Base-by-base conservation (phyloP, 805 yeast species). In the Candida michaelii region DNA sequence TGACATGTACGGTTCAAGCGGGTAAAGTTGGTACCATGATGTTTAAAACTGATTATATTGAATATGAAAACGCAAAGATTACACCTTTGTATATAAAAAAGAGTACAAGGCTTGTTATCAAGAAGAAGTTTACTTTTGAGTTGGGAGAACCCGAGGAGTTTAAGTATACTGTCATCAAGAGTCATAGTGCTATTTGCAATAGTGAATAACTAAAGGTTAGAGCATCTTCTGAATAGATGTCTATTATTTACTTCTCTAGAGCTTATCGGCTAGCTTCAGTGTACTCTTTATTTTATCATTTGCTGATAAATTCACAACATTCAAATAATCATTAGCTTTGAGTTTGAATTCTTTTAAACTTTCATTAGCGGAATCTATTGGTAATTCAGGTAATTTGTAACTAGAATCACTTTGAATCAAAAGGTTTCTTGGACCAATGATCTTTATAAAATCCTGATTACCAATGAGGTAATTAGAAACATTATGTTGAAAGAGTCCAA, bases 341-440 rank as follows among this genome's bases (percentile, higher is more conserved):
- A 52, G 42, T 35, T 42, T 33, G 40, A 47, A 39, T 24, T 43
- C 25, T 41, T 42, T 40, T 18, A 47, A 25, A 6, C 33, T 13
- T 27, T 39, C 30, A 29, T 37, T 39, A 8, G 43, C 23, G 6
- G 44, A 40, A 21, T 48, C 48, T 8, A 15, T 30, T 7, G 49
- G 52, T 15, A 47, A 30, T 36, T 44, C 51, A n/a, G 53, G 53
- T 1, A 46, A 13, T 29, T 43, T 51, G 32, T 43, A 47, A 2
- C 54, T 63, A 3, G 68, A 52, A 24, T 67, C 74, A 3, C 80
- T 70, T 46, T 77, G 80, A 4, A 78, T 52, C 41, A 78, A 56
- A 3, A 78, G 44, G 18, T 68, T 69, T 34, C 83, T 65, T 9
- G 85, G 85, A 0, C 87, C 87, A 10, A 66, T 56, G 3, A 81